Base-by-base conservation (phyloP, 1,284 basidiomycete genomes). In the Cryptococcus depauperatus region DNA sequence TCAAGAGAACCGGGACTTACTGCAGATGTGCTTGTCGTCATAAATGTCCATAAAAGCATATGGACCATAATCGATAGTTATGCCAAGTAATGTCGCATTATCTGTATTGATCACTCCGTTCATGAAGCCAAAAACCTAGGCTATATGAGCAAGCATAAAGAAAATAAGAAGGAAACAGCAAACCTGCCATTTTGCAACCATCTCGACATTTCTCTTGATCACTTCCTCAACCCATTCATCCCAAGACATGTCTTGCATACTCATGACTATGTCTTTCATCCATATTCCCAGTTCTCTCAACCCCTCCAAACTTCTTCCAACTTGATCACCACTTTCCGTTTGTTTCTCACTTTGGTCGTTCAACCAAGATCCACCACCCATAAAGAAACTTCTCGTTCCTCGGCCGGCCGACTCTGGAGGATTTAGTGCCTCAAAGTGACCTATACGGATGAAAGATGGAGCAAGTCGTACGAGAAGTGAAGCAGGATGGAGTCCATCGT, bases 11-110 rank as follows among this genome's bases (percentile, higher is more conserved):
- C n/a, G n/a, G 11, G 8, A 23, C 67, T 45, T 44, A 71, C 69
- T 97, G 75, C 92, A 96, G 47, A 96, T 85, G 59, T 93, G 89
- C 43, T 77, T 74, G 0, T 80, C 66, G 60, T 95, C 83, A 56
- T 82, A 92, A 3, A 87, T 79, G 59, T 91, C 88, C 91, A 96
- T 96, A 71, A 95, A 96, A 0, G 89, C 89, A 59, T 86, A 97
- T 38, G 91, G 90, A 14, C 85, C 81, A 59, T 90, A 95, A 68
- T 97, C 93, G 52, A 97, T 95, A 0, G 91, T 95, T 44, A 92
- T 70, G 1, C 92, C 92, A 19, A 89, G 73, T 22, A 96, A 76
- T 2, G 85, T 86, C 27, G 92, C 80, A 53, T 92, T 92, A 73
- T 96, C 92, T 2, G 92, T 95, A 65, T 96, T 96, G 59, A 96